phyloP scores from a whole-genome alignment of 2,329 filamentous ascomycete species.

The Cladosporium phlei region DNA sequence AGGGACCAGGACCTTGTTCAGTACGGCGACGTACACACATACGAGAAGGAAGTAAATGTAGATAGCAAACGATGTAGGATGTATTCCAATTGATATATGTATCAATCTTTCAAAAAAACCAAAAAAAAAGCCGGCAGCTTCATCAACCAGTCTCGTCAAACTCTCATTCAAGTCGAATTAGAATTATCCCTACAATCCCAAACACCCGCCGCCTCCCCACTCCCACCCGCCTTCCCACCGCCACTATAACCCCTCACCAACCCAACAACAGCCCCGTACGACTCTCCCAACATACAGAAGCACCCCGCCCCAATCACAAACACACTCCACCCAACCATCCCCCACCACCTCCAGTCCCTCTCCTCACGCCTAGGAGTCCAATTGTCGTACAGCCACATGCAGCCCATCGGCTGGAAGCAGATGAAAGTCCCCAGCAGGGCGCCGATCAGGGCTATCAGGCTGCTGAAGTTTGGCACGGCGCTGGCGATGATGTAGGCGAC shows the following conservation, averaged over 20 bases:
- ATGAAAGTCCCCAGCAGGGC: constrained; percentile 25
- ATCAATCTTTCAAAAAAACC: no score
- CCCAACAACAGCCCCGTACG: constrained; percentile 41
- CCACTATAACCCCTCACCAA: constrained; percentile 3
- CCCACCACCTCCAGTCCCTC: constrained; percentile 17
- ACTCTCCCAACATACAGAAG: constrained; percentile 43
- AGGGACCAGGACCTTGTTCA: no score
- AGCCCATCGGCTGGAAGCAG: constrained; percentile 31
- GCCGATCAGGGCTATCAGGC: constrained; percentile 24
- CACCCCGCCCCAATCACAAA: constrained; percentile 36
- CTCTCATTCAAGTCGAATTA: not conserved
- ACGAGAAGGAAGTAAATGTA: no score
- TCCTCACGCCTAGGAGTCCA: constrained; percentile 27
- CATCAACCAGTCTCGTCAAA: not conserved
- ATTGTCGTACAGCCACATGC: constrained; percentile 44
- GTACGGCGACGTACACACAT: no score
- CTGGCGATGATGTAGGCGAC: constrained; percentile 26
- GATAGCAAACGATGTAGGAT: no score
- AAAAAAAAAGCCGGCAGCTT: no score
- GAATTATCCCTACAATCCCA: constrained; percentile 10
- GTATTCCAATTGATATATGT: no score
- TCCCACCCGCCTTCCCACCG: not conserved
- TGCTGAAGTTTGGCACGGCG: constrained; percentile 24
- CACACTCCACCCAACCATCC: constrained; percentile 19
- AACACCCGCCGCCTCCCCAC: not conserved